A percentile compares a stretch with the other conserved stretches of the same genome.
Evolutionary conservation across 257 asterid genomes (phyloP).

Genomic region (Echium plantagineum): DNA sequence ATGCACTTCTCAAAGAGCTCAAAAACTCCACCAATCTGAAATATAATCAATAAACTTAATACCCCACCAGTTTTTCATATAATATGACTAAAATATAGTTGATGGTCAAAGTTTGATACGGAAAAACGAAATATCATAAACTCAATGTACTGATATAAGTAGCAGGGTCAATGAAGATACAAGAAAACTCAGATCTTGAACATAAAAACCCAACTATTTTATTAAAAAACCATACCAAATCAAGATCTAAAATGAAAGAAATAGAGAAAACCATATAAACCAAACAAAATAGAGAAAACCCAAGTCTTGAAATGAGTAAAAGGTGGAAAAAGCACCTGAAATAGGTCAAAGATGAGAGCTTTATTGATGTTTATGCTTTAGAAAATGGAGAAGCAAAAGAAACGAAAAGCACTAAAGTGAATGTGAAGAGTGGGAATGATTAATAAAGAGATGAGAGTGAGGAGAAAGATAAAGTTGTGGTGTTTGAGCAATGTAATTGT

Average conservation of each 20-base stretch:
- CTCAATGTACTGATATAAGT: too few relatives aligned
- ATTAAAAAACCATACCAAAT: conserved; percentile 6
- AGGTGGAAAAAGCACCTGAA: conserved; percentile 5
- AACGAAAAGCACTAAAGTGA: neutral
- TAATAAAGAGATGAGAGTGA: neutral
- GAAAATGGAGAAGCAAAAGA: conserved; percentile 6
- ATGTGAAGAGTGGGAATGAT: neutral
- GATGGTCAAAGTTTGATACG: too few relatives aligned
- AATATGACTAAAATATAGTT: too few relatives aligned
- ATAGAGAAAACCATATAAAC: neutral
- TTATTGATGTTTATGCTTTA: neutral
- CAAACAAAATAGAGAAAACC: neutral
- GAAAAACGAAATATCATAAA: too few relatives aligned
- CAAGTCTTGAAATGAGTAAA: neutral
- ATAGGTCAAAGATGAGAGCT: conserved; percentile 8
- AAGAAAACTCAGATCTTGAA: conserved; percentile 9
- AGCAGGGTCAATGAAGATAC: conserved; percentile 1
- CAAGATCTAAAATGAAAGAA: neutral
- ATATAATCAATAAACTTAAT: neutral
- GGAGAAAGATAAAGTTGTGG: conserved; percentile 3
- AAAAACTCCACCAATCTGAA: neutral
- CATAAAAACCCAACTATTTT: neutral
- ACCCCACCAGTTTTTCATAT: too few relatives aligned
- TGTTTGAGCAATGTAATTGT: neutral
- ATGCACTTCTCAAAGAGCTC: neutral